Percentiles rank a stretch among this genome's conserved stretches.
These are phyloP conservation scores for Penicillium fimorum DNA, from an alignment of 495 filamentous ascomycete genomes.

Conservation along the genomic window DNA sequence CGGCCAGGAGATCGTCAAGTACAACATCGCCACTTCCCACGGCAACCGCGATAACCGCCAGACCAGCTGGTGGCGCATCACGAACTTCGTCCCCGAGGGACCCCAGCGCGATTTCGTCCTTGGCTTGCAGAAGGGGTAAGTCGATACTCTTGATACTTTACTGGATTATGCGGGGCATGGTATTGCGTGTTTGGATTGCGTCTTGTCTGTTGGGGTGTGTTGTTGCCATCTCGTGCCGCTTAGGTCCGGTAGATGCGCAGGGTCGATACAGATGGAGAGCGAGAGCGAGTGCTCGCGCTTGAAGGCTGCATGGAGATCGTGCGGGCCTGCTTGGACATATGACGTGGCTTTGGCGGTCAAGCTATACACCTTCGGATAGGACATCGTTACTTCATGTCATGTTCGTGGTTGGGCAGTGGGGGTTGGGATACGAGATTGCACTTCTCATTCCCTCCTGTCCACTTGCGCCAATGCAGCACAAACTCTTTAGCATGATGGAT, in stretches of 20 bases:
- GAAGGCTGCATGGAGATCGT: neutral
- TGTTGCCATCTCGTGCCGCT: neutral
- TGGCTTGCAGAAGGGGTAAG: constrained; percentile 76
- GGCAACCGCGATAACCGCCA: constrained; percentile 60
- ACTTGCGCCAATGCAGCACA: neutral
- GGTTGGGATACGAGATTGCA: neutral
- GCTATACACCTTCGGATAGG: neutral
- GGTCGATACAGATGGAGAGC: neutral
- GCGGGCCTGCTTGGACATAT: neutral
- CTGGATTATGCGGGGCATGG: neutral
- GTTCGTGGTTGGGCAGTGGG: neutral
- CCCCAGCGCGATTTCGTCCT: constrained; percentile 61
- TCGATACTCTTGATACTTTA: constrained; percentile 14
- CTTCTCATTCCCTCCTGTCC: neutral
- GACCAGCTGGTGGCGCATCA: constrained; percentile 76
- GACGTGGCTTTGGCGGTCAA: neutral
- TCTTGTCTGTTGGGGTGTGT: neutral
- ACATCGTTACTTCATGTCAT: neutral
- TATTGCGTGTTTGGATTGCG: neutral
- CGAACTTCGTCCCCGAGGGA: constrained; percentile 61
- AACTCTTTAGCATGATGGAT: neutral
- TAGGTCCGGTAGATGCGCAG: neutral
- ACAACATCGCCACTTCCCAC: constrained; percentile 58
- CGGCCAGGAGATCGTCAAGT: constrained; percentile 66
- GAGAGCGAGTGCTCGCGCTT: neutral